Evolutionary conservation across 306 rosid species (phyloP).

Genomic region (Gynostemma pentaphyllum): DNA sequence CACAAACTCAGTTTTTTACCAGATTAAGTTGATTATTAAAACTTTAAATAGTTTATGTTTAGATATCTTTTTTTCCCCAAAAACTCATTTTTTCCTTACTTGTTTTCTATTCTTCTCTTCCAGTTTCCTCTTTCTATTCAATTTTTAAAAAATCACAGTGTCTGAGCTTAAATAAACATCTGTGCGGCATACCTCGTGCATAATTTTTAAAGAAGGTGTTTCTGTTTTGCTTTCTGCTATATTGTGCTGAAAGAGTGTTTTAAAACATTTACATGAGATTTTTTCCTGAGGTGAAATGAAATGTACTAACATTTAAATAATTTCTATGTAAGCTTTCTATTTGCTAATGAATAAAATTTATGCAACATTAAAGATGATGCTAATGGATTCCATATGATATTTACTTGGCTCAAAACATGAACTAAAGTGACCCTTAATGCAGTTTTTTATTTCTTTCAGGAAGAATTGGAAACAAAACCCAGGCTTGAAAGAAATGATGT

Average conservation of each 20-base stretch:
- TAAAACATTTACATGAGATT: not conserved
- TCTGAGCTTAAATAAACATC: conserved; percentile 1
- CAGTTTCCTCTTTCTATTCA: not conserved
- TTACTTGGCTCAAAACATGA: not conserved
- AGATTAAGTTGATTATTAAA: not conserved
- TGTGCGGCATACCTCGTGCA: not conserved
- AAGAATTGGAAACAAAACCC: conserved; percentile 26
- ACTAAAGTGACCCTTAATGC: not conserved
- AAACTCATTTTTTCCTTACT: not conserved
- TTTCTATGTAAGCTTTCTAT: conserved; percentile 4
- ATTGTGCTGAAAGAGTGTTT: not conserved
- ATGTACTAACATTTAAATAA: not conserved
- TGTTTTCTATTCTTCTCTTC: not conserved
- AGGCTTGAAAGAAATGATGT: conserved; percentile 26
- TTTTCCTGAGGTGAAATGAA: not conserved
- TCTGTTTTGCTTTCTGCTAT: too few relatives aligned
- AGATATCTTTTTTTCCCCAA: not conserved
- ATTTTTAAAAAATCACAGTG: not conserved
- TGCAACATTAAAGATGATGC: not conserved
- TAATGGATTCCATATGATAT: not conserved
- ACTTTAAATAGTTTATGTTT: not conserved
- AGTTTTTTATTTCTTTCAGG: conserved; percentile 38
- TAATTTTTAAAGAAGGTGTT: not conserved
- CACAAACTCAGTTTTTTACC: not conserved
- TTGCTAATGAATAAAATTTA: not conserved